Evolutionary conservation across 1,284 basidiomycete genomes (phyloP).

Genomic region (Thecaphora thlaspeos): DNA sequence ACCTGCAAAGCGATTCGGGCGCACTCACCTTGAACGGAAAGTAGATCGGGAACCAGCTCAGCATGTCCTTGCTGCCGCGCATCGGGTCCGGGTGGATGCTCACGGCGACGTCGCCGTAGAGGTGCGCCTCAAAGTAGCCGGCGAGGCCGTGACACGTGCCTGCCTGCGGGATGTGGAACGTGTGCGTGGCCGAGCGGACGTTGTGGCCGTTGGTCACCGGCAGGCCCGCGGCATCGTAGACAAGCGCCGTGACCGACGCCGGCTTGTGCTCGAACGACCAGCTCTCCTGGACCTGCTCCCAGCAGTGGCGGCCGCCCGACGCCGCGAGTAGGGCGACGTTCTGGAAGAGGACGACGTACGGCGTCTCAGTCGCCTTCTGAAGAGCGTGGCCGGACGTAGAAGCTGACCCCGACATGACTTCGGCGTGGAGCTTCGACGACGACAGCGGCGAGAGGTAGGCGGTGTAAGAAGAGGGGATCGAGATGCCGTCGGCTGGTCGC

Average conservation of each 20-base stretch:
- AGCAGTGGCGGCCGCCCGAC: slow-evolving; percentile 63
- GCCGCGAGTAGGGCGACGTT: slow-evolving; percentile 65
- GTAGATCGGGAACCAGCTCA: slow-evolving; percentile 98
- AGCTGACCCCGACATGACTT: slow-evolving; percentile 25
- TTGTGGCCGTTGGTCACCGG: slow-evolving; percentile 60
- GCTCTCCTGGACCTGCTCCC: slow-evolving; percentile 83
- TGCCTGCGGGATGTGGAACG: slow-evolving; percentile 90
- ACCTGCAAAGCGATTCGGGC: too few species aligned
- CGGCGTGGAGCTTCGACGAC: slow-evolving; percentile 74
- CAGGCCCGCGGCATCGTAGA: slow-evolving; percentile 44
- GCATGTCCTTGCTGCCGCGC: slow-evolving; percentile 83
- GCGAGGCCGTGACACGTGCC: slow-evolving; percentile 95
- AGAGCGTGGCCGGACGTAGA: slow-evolving; percentile 14
- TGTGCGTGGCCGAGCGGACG: slow-evolving; percentile 59
- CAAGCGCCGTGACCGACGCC: slow-evolving; percentile 30
- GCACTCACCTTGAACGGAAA: slow-evolving; percentile 66
- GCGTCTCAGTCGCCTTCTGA: slow-evolving; percentile 74
- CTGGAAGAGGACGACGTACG: slow-evolving; percentile 97
- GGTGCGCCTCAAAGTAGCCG: slow-evolving; percentile 93
- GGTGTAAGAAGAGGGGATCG: slow-evolving; percentile 93
- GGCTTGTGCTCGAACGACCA: slow-evolving; percentile 88
- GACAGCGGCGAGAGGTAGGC: slow-evolving; percentile 90
- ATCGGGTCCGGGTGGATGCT: slow-evolving; percentile 86
- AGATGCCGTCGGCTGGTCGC: slow-evolving; percentile 76
- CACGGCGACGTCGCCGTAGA: slow-evolving; percentile 83